phyloP scores from a whole-genome alignment of 2,329 filamentous ascomycete species.

The Venturia aucupariae region DNA sequence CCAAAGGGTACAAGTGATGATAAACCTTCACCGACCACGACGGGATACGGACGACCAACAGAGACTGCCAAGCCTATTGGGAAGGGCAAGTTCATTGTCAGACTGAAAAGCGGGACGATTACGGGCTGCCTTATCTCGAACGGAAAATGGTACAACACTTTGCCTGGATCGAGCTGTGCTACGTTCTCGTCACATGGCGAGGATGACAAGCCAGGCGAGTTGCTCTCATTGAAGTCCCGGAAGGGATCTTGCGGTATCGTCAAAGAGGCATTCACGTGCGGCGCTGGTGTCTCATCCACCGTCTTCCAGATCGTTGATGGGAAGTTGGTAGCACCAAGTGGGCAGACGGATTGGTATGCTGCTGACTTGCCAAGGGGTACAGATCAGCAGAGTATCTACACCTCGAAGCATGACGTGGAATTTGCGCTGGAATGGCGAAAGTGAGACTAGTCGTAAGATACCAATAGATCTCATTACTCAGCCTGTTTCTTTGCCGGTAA shows the following conservation, averaged over 20 bases:
- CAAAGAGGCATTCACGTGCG: constrained; percentile 46
- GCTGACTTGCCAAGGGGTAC: constrained; percentile 34
- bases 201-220: constrained; percentile 21
- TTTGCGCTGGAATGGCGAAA: constrained; percentile 7
- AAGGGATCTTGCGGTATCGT: constrained; percentile 52
- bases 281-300: constrained; percentile 35
- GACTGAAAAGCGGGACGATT: constrained; percentile 34
- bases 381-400: constrained; percentile 37
- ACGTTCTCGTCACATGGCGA: constrained; percentile 47
- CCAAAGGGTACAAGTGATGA: constrained; percentile 40
- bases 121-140: constrained; percentile 57
- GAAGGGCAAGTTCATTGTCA: constrained; percentile 50
- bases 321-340: constrained; percentile 28
- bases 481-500: background rate
- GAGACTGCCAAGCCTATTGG: constrained; percentile 39
- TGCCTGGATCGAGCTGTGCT: constrained; percentile 47
- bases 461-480: background rate
- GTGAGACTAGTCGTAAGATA: background rate
- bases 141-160: constrained; percentile 58
- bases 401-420: constrained; percentile 14
- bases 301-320: constrained; percentile 32
- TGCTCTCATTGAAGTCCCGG: constrained; percentile 48
- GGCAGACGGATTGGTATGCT: constrained; percentile 34
- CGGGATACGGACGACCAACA: constrained; percentile 22
- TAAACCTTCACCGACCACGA: constrained; percentile 25